Conservation (phyloP, 2,329 filamentous ascomycete genomes). For the Trichoderma sp. region DNA sequence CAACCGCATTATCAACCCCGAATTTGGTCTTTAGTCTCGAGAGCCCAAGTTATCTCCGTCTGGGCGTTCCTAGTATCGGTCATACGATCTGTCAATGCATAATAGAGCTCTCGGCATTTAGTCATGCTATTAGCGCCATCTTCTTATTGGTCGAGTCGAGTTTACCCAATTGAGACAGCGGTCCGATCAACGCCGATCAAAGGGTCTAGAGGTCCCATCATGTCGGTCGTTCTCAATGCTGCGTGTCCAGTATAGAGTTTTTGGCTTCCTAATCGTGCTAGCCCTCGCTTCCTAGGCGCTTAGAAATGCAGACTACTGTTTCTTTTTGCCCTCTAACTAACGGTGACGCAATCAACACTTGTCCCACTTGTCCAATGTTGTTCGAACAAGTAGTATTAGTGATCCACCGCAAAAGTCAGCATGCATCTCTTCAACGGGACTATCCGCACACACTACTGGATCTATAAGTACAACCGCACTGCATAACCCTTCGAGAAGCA, state of each 20-base stretch:
- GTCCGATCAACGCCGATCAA: neutral
- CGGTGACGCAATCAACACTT: neutral
- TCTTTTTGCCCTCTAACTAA: neutral
- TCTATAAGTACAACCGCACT: neutral
- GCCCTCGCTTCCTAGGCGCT: neutral
- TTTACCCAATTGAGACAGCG: neutral
- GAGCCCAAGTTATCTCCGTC: neutral
- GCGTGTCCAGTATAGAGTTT: neutral
- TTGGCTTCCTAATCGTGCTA: neutral
- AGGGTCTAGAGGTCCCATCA: neutral
- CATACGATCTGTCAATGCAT: neutral
- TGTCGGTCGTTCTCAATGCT: neutral
- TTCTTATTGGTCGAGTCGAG: neutral
- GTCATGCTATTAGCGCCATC: neutral
- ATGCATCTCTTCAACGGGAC: neutral
- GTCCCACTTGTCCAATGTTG: neutral
- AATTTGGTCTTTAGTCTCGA: neutral
- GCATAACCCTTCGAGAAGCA: neutral
- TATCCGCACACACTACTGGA: neutral
- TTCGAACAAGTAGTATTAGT: neutral
- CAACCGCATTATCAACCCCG: neutral
- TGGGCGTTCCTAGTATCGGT: neutral
- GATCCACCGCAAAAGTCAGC: neutral
- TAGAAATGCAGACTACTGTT: neutral
- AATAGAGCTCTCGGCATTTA: neutral